These are phyloP conservation scores for Microsporum audouinii DNA, from an alignment of 2,329 filamentous ascomycete species.

Conservation along the genomic window DNA sequence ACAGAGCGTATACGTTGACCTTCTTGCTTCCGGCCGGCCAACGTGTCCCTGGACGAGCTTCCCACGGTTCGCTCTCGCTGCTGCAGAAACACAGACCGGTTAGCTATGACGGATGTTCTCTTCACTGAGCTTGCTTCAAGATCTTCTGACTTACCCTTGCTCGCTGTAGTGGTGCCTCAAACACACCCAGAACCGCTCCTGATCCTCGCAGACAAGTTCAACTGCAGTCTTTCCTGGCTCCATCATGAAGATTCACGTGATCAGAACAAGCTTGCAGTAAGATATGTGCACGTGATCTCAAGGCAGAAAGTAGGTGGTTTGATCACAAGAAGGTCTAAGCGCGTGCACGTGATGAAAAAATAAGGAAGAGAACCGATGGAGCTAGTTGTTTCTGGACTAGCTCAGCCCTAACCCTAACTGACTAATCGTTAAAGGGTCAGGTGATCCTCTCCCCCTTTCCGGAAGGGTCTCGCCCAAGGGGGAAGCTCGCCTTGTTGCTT, in stretches of 20 bases:
- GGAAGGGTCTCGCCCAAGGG: neutral
- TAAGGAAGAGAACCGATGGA: neutral
- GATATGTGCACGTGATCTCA: neutral
- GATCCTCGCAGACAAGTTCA: neutral
- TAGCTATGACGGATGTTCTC: neutral
- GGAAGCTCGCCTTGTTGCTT: neutral
- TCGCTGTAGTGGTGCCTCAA: neutral
- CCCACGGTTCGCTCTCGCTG: neutral
- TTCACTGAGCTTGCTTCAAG: neutral
- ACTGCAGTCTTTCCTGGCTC: neutral
- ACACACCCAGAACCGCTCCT: slow-evolving; percentile 2
- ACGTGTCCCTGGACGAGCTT: neutral
- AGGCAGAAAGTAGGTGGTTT: neutral
- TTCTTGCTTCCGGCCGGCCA: slow-evolving; percentile 7
- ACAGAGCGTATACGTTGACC: slow-evolving; percentile 9
- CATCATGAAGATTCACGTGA: neutral
- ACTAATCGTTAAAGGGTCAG: neutral
- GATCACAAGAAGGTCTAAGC: neutral
- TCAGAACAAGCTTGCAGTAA: neutral
- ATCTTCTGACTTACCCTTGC: neutral
- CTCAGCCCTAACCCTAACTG: neutral
- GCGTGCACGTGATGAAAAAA: slow-evolving; percentile 1
- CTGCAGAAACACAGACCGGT: neutral
- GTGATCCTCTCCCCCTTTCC: neutral
- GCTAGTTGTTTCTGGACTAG: neutral